Base-by-base conservation (phyloP, 2,329 filamentous ascomycete species). In the Sporothrix luriei region DNA sequence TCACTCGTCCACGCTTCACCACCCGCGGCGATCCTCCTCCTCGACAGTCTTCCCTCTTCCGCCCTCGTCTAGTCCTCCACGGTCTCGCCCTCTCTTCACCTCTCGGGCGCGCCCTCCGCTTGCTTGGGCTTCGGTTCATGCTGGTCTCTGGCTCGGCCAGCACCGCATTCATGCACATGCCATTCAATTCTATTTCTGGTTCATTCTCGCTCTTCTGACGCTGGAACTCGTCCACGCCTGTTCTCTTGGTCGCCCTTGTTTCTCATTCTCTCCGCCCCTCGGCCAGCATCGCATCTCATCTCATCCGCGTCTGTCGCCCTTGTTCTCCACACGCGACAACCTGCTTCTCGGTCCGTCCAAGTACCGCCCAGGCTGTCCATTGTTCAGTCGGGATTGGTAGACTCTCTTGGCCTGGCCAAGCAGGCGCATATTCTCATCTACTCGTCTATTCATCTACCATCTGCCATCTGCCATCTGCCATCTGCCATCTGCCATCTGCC, bases 91-190 rank as follows among this genome's bases (percentile, higher is more conserved):
- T 33, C 38, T 75, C 73, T 74, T 72, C 74, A 78, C 76, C 76
- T 76, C 76, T 76, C 76, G 54, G 77, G 76, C 78, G 79, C 79
- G 80, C 78, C 74, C 76, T 77, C 76, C 75, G 76, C 76, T 74
- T 76, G 75, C 76, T 78, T 78, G 77, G 79, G 76, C 75, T 71
- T 77, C 75, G 74, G 75, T 78, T 33, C 75, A 80, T 80, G 78
- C 77, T 78, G 75, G 76, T 29, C 21, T 55, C 38, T 55, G 48
- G 64, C 33, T 55, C 51, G 73, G 74, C 76, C 72, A 62, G 62
- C 52, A 75, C 76, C 75, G 76, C 75, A 76, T 76, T 79, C 75
- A 80, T 80, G 77, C 78, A 78, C 76, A 78, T 80, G 76, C 75
- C 74, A 71, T 71, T 55, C 40, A 16, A 66, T 48, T 26, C 49